These are phyloP conservation scores for Epichloe brachyelytri DNA, from an alignment of 2,329 filamentous ascomycete species.

Conservation along the genomic window DNA sequence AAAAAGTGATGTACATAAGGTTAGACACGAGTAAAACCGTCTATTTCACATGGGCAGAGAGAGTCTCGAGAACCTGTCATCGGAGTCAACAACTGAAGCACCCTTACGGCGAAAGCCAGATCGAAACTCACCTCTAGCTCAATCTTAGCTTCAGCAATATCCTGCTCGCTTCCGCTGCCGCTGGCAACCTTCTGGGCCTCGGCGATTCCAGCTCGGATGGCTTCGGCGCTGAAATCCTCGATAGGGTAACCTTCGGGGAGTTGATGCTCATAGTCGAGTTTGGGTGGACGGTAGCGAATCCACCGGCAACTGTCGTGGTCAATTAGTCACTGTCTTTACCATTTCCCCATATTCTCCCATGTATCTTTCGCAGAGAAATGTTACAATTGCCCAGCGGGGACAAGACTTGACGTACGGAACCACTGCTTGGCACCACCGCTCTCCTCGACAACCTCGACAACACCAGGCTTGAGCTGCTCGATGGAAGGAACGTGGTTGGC, in stretches of 20 bases:
- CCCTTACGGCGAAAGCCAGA: not conserved
- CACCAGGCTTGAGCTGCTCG: constrained; percentile 94
- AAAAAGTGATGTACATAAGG: constrained; percentile 30
- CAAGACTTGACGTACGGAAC: constrained; percentile 62
- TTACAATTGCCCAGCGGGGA: not conserved
- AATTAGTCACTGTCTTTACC: constrained; percentile 4
- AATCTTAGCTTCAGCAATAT: constrained; percentile 97
- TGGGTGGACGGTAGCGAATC: constrained; percentile 94
- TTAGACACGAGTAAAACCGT: constrained; percentile 31
- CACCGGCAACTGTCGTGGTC: constrained; percentile 63
- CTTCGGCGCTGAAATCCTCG: constrained; percentile 90
- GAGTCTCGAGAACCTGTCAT: constrained; percentile 63
- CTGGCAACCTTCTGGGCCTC: constrained; percentile 92
- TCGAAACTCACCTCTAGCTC: constrained; percentile 68
- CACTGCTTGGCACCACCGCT: constrained; percentile 82
- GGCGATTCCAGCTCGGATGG: constrained; percentile 76
- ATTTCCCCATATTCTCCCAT: not conserved
- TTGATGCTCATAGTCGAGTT: constrained; percentile 95
- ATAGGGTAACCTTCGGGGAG: constrained; percentile 86
- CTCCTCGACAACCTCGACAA: constrained; percentile 95
- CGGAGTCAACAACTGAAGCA: constrained; percentile 1
- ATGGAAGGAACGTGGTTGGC: constrained; percentile 98
- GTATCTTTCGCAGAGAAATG: not conserved
- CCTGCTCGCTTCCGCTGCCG: constrained; percentile 87
- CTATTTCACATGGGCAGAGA: constrained; percentile 73